Percentiles rank a stretch among this genome's conserved stretches.
Evolutionary conservation across 2,329 filamentous ascomycete species (phyloP).

Genomic region (Epichloe gansuensis): DNA sequence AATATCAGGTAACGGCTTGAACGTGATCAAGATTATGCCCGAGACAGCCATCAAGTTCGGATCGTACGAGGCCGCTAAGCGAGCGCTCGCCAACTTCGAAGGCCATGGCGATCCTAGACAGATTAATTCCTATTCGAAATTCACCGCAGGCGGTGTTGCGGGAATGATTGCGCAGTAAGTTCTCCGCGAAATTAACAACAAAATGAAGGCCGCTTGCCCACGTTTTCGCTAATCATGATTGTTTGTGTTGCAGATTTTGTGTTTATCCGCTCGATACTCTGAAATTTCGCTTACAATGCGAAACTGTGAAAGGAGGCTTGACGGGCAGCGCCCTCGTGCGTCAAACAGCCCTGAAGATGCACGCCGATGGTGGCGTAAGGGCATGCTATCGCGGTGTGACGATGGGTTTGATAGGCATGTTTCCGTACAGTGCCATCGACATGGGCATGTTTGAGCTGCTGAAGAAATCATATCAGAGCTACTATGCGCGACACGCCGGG

Average conservation of each 20-base stretch:
- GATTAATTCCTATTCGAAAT: conserved; percentile 77
- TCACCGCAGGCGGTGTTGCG: conserved; percentile 77
- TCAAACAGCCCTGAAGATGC: conserved; percentile 79
- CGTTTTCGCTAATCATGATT: neutral
- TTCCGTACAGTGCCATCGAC: conserved; percentile 94
- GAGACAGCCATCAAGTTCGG: conserved; percentile 98
- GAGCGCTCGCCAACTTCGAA: conserved; percentile 71
- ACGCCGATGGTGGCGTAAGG: conserved; percentile 56
- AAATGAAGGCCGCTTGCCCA: neutral
- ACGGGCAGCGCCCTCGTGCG: conserved; percentile 72
- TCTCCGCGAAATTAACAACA: neutral
- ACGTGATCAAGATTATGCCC: conserved; percentile 96
- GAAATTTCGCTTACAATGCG: conserved; percentile 79
- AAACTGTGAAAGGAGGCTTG: conserved; percentile 75
- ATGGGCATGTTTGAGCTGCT: conserved; percentile 90
- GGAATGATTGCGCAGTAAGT: conserved; percentile 85
- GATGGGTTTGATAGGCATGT: conserved; percentile 91
- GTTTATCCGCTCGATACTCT: conserved; percentile 89
- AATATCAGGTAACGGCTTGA: conserved; percentile 73
- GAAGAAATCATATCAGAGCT: conserved; percentile 59
- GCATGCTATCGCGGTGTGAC: conserved; percentile 85
- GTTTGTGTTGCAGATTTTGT: conserved; percentile 46
- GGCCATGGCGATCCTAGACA: conserved; percentile 70
- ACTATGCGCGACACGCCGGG: conserved; percentile 54
- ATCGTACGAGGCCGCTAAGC: conserved; percentile 90